These are phyloP conservation scores for Aspergillus sergii DNA, from an alignment of 2,329 filamentous ascomycete species.

Conservation along the genomic window DNA sequence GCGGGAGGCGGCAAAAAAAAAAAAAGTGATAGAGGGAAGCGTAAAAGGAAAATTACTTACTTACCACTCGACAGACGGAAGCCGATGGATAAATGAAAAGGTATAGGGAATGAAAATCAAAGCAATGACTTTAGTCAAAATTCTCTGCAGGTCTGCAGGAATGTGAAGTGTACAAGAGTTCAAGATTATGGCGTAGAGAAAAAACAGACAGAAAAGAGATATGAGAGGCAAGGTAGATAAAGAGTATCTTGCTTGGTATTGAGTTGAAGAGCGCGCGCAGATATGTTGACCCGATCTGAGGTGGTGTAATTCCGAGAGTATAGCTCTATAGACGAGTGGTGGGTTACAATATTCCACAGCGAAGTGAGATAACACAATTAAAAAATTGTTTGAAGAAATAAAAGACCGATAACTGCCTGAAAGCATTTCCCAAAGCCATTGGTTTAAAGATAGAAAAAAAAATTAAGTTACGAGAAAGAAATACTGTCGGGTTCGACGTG, in stretches of 20 bases:
- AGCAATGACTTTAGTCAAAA: background rate
- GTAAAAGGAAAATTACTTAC: conserved; percentile 8
- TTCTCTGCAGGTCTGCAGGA: conserved; percentile 12
- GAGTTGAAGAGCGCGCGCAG: conserved; percentile 8
- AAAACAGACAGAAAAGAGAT: conserved; percentile 14
- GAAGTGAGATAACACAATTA: background rate
- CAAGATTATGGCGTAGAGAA: background rate
- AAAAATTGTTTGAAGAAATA: too few relatives aligned
- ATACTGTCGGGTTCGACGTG: background rate
- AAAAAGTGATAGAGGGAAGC: conserved; percentile 7
- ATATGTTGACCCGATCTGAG: conserved; percentile 10
- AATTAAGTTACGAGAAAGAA: background rate
- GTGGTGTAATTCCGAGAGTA: conserved; percentile 8
- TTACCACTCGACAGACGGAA: background rate
- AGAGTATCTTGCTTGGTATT: conserved; percentile 1
- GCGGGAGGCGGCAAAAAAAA: conserved; percentile 14
- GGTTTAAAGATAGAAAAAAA: background rate
- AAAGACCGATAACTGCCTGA: background rate
- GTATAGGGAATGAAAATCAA: background rate
- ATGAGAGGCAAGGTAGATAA: conserved; percentile 1
- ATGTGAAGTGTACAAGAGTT: conserved; percentile 1
- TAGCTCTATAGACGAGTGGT: conserved; percentile 4
- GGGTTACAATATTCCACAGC: background rate
- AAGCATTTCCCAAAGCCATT: background rate
- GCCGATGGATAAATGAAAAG: too few relatives aligned